phyloP scores from a whole-genome alignment of 2,329 filamentous ascomycete species.

The Alternaria arbusti region DNA sequence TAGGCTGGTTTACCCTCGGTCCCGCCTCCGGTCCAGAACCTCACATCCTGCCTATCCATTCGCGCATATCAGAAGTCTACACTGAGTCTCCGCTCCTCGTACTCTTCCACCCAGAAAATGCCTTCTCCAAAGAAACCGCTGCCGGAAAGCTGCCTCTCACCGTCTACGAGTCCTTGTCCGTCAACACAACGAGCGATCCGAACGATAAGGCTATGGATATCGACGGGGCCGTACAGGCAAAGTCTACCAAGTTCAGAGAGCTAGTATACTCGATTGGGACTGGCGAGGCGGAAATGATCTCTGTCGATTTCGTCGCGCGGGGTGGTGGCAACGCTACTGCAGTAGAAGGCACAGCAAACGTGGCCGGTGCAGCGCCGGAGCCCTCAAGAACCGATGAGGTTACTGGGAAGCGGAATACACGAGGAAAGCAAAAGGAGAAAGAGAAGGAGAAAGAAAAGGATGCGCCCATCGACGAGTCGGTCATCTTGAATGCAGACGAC shows the following conservation, averaged over 20 bases:
- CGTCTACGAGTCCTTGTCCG: slow-evolving; percentile 79
- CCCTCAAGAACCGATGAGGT: slow-evolving; percentile 50
- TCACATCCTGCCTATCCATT: slow-evolving; percentile 74
- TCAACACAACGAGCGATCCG: slow-evolving; percentile 38
- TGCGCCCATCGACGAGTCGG: slow-evolving; percentile 41
- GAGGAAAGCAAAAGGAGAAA: slow-evolving; percentile 58
- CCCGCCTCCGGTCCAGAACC: slow-evolving; percentile 73
- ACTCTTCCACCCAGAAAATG: slow-evolving; percentile 76
- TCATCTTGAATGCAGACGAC: slow-evolving; percentile 63
- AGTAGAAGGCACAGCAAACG: slow-evolving; percentile 42
- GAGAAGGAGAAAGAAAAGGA: slow-evolving; percentile 46
- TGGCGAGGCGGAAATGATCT: slow-evolving; percentile 96
- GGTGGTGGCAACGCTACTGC: slow-evolving; percentile 81
- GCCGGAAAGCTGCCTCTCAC: slow-evolving; percentile 87
- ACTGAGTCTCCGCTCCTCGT: slow-evolving; percentile 90
- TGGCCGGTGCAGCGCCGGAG: slow-evolving; percentile 17
- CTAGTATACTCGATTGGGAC: slow-evolving; percentile 89
- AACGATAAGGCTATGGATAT: slow-evolving; percentile 60
- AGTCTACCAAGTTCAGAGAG: slow-evolving; percentile 75
- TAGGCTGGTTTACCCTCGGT: slow-evolving; percentile 90
- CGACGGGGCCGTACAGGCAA: slow-evolving; percentile 64
- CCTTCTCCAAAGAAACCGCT: slow-evolving; percentile 59
- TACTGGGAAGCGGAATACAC: slow-evolving; percentile 58
- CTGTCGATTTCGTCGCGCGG: slow-evolving; percentile 88
- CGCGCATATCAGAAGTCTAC: slow-evolving; percentile 73